Evolutionary conservation across 768 basidiomycete genomes (phyloP).

Genomic region (Termitomyces sp.): DNA sequence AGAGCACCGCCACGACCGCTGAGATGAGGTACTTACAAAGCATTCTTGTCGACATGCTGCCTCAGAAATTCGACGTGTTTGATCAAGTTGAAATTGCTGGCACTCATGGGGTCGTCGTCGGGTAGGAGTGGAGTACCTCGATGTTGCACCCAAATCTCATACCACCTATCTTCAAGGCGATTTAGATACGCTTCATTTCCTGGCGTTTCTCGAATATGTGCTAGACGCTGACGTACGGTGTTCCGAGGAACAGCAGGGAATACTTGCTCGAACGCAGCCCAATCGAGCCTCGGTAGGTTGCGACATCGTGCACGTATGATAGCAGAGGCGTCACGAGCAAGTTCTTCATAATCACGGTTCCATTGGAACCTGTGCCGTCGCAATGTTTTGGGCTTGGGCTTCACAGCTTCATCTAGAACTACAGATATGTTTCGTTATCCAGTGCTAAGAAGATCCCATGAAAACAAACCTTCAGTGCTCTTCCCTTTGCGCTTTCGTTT

Average conservation of each 20-base stretch:
- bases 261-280: constrained; percentile 71
- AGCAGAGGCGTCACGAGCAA: constrained; percentile 79
- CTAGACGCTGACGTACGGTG: constrained; percentile 67
- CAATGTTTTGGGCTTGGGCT: constrained; percentile 21
- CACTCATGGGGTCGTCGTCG: constrained; percentile 66
- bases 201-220: constrained; percentile 54
- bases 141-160: constrained; percentile 70
- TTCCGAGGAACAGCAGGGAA: constrained; percentile 77
- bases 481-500: constrained; percentile 34
- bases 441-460: background rate
- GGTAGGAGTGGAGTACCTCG: constrained; percentile 64
- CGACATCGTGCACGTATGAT: constrained; percentile 82
- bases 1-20: background rate
- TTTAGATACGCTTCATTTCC: constrained; percentile 74
- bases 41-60: constrained; percentile 79
- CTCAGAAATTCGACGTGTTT: constrained; percentile 82
- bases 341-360: constrained; percentile 85
- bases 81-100: constrained; percentile 75
- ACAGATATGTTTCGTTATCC: background rate
- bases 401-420: constrained; percentile 7
- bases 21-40: constrained; percentile 57
- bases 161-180: constrained; percentile 80
- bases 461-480: constrained; percentile 27
- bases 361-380: constrained; percentile 76
- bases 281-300: constrained; percentile 55